Base-by-base conservation (phyloP, 192 early-diverging fungal species). In the Chytriomyces confervae region DNA sequence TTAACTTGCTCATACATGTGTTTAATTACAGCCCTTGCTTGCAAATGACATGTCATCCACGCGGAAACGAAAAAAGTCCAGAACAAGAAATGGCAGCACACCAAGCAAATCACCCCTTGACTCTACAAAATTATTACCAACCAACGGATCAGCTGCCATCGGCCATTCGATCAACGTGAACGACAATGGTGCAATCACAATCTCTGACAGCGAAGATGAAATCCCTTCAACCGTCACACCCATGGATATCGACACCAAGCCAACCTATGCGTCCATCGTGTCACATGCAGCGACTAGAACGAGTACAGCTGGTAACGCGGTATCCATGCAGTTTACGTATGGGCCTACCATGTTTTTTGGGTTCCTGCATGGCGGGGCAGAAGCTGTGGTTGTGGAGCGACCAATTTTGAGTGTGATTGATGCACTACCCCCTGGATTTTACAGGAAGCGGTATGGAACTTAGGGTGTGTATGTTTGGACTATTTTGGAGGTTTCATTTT, bases 341-440 rank as follows among this genome's bases (percentile, higher is more conserved):
- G 92, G 95, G 77, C 91, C 89, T 61, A 77, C 97, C 63, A 92
- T 98, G 90, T 90, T 85, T 77, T 86, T 91, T 68, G 92, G 90
- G 64, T 95, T 92, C 80, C 46, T 96, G 20, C 91, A 5, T 60
- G 69, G 84, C 61, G 79, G 79, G 20, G 86, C 91, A 80, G 91
- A 93, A 53, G 84, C 97, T 84, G 90, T 97, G 0, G 92, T 94
- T 29, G 91, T 97, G 13, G 97, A 99, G 85, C 86, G 95, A 77
- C 95, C 96, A 5, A 91, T 93, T 83, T 84, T 93, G 68, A 89
- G 90, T 51, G 92, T 98, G 44, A 77, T 94, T 61, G 89, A 90
- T 72, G 88, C 86, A 7, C 75, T 99, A 69, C 95, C 95, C 46
- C 87, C 90, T 24, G 93, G 91, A 8, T 97, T 90, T 84, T 92